Base-by-base conservation (phyloP, 2,329 filamentous ascomycete genomes). In the Colletotrichum sp. region DNA sequence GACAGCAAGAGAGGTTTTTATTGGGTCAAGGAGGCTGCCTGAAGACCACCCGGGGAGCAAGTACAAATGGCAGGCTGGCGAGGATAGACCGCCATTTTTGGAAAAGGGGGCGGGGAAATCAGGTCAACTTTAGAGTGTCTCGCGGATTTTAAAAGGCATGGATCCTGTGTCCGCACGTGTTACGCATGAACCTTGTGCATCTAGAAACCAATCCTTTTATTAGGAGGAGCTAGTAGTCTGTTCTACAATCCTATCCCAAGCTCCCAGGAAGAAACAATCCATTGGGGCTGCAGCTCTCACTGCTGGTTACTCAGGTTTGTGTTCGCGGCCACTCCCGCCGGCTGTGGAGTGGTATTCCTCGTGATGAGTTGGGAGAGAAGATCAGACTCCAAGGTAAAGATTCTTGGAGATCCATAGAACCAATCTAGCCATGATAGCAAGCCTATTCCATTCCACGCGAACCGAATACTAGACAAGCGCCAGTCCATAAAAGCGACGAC, bases 1-100 rank as follows among this genome's bases (percentile, higher is more conserved):
- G 22, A 78, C 76, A 12, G 75, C 75, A 27, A 77, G 75, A 64
- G 76, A 77, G n/a, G 76, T 77, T 6, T 78, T 78, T 8, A 72
- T 77, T 34, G 71, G 75, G 8, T 75, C 76, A 5, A 77, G 64
- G 27, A 68, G 71, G 44, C 30, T 78, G 13, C 71, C 75, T 12
- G 71, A 78, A 28, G 76, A 78, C n/a, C 75, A 78, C 6, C 61
- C 61, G 1, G 76, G 75, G 19, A 78, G 76, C 27, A 68, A 27
- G 19, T 78, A 72, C 48, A 78, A 75, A 39, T 78, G 75, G 75
- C 61, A 63, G 34, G 63, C 71, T 63, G 75, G 75, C 15, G 70
- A 78, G 15, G n/a, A 68, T 3, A 25, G n/a, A 22, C 55, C 67
- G 3, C 15, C 52, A 3, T 48, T 60, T 3, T 19, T 61, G 13